A percentile compares a stretch with the other conserved stretches of the same genome.
Conservation (phyloP, 1,139 yeast species). For the Hansenula sp. region DNA sequence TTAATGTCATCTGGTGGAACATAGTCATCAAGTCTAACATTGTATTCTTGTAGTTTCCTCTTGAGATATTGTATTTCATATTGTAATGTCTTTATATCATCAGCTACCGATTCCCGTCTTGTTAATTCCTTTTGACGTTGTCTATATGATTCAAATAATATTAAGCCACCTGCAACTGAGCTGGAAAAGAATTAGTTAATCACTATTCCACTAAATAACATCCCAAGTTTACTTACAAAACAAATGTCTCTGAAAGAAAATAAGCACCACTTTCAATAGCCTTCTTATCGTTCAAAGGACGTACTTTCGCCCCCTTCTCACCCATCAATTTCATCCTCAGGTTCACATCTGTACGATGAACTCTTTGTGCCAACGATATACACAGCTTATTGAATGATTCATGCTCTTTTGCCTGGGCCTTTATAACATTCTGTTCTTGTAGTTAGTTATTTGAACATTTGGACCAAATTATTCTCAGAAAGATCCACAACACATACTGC, state of each 20-base stretch:
- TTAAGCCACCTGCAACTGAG: conserved; percentile 77
- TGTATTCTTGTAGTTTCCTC: conserved; percentile 36
- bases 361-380: conserved; percentile 65
- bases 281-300: conserved; percentile 80
- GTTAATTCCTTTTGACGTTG: conserved; percentile 60
- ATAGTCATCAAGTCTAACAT: conserved; percentile 43
- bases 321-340: conserved; percentile 65
- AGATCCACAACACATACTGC: conserved; percentile 43
- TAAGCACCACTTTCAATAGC: conserved; percentile 86
- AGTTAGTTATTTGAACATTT: conserved; percentile 1
- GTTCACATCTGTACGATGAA: conserved; percentile 63
- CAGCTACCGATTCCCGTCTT: conserved; percentile 61
- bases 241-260: conserved; percentile 70
- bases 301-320: conserved; percentile 45
- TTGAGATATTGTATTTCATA: conserved; percentile 65
- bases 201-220: neutral
- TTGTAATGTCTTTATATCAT: conserved; percentile 65
- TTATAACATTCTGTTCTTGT: conserved; percentile 32
- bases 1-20: conserved; percentile 41
- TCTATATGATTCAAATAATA: conserved; percentile 69
- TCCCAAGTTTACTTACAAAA: conserved; percentile 35
- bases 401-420: conserved; percentile 74
- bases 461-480: neutral
- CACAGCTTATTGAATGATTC: conserved; percentile 59
- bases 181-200: conserved; percentile 6